Evolutionary conservation across 2,329 filamentous ascomycete species (phyloP).

Genomic region (Laburnicola sp.): DNA sequence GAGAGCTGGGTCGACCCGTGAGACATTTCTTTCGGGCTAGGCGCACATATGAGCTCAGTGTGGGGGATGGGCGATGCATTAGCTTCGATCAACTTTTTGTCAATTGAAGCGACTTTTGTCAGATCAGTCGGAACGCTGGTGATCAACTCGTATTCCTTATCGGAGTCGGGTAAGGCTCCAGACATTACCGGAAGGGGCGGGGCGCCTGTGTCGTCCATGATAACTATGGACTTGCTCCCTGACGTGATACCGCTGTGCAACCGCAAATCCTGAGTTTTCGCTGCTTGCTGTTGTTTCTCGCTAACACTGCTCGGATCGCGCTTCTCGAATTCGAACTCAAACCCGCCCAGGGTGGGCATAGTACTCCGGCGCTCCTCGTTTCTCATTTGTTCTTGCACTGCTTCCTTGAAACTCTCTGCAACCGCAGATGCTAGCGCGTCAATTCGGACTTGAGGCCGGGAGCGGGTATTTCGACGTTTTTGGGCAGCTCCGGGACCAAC

Average conservation of each 20-base stretch:
- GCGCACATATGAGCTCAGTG: conserved; percentile 26
- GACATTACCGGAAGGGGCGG: conserved; percentile 61
- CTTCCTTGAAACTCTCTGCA: conserved; percentile 76
- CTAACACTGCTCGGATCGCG: conserved; percentile 14
- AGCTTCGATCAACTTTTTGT: conserved; percentile 20
- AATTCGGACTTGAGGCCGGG: conserved; percentile 63
- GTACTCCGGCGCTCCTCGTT: conserved; percentile 33
- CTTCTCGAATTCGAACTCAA: conserved; percentile 43
- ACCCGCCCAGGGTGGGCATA: conserved; percentile 33
- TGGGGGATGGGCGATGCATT: conserved; percentile 16
- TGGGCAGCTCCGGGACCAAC: conserved; percentile 32
- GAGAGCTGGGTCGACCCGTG: conserved; percentile 25
- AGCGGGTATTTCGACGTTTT: conserved; percentile 36
- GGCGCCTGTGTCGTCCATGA: conserved; percentile 70
- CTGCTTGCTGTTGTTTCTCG: conserved; percentile 13
- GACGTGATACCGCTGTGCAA: conserved; percentile 65
- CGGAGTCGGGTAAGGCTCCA: conserved; percentile 46
- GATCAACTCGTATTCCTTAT: conserved; percentile 12
- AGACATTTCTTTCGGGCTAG: conserved; percentile 16
- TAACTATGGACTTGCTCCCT: conserved; percentile 89
- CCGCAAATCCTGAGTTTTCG: conserved; percentile 37
- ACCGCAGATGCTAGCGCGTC: conserved; percentile 81
- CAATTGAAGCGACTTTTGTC: conserved; percentile 20
- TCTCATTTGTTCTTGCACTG: conserved; percentile 65
- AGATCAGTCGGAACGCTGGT: conserved; percentile 10